Conservation (phyloP, 2,329 filamentous ascomycete genomes). For the Chrysoporthe austroafricana region DNA sequence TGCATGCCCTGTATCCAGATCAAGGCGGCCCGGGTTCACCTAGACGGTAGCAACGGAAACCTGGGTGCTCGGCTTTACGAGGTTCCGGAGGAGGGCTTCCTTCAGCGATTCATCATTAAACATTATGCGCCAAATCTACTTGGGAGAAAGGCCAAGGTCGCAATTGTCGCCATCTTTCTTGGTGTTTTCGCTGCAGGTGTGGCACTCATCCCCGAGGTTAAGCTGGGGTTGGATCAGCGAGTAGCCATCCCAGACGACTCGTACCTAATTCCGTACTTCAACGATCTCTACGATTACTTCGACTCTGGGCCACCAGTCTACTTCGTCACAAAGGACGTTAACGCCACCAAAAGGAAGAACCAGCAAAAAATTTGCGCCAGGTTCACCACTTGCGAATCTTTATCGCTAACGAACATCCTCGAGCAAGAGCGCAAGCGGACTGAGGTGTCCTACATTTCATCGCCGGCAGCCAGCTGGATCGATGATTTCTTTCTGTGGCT, state of each 20-base stretch:
- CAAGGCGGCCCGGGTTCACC: constrained; percentile 70
- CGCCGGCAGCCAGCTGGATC: constrained; percentile 91
- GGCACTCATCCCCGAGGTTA: constrained; percentile 80
- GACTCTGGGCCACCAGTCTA: constrained; percentile 92
- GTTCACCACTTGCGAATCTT: constrained; percentile 84
- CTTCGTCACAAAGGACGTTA: constrained; percentile 84
- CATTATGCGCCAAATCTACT: constrained; percentile 83
- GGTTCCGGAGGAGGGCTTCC: constrained; percentile 77
- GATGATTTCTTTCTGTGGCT: constrained; percentile 97
- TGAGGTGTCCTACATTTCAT: constrained; percentile 83
- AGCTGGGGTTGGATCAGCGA: constrained; percentile 90
- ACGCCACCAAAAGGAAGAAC: constrained; percentile 73
- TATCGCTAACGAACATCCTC: constrained; percentile 85
- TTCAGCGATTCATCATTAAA: constrained; percentile 90
- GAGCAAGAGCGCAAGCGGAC: constrained; percentile 93
- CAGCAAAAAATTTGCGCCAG: constrained; percentile 90
- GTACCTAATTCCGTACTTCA: constrained; percentile 94
- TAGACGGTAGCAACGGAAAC: constrained; percentile 64
- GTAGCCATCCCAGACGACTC: constrained; percentile 93
- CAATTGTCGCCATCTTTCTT: constrained; percentile 79
- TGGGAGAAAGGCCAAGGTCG: constrained; percentile 77
- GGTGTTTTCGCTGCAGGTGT: constrained; percentile 85
- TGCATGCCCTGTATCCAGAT: constrained; percentile 90
- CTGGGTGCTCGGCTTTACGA: constrained; percentile 66
- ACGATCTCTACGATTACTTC: constrained; percentile 92